A percentile compares a stretch with the other conserved stretches of the same genome.
phyloP scores from a whole-genome alignment of 176 grass and related monocot genomes.

The Aegilops bicornis region DNA sequence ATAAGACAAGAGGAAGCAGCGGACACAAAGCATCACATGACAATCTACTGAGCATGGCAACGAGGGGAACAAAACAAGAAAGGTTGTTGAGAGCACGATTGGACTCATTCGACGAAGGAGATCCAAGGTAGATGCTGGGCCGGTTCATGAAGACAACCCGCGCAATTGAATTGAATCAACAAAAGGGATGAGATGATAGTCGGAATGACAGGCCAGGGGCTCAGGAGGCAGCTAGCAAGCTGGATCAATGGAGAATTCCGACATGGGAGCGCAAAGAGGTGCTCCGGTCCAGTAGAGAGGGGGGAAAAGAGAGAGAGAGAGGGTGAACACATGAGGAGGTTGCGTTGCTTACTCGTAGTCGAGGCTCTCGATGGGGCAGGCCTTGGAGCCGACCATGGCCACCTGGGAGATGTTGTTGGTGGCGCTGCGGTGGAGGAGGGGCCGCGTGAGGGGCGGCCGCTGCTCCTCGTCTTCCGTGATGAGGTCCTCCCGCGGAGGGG shows the following conservation, averaged over 20 bases:
- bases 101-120: not conserved
- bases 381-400: conserved; percentile 94
- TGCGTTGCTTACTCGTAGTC: conserved; percentile 68
- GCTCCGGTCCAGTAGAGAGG: not conserved
- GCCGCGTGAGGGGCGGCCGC: conserved; percentile 21
- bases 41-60: not conserved
- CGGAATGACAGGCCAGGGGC: too few relatives aligned
- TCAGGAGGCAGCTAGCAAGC: too few relatives aligned
- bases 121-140: not conserved
- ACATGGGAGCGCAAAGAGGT: not conserved
- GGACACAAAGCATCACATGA: not conserved
- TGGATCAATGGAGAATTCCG: not conserved
- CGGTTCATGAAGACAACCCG: not conserved
- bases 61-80: not conserved
- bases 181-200: too few relatives aligned
- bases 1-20: not conserved
- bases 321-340: not conserved
- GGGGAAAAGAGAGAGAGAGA: too few relatives aligned
- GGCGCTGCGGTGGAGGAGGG: conserved; percentile 58
- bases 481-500: conserved; percentile 25
- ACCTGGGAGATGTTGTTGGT: conserved; percentile 83
- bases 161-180: too few relatives aligned
- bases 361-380: conserved; percentile 93
- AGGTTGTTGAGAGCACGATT: not conserved
- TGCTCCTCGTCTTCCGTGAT: conserved; percentile 30